Base-by-base conservation (phyloP, 2,329 filamentous ascomycete genomes). In the Apiospora hydei region DNA sequence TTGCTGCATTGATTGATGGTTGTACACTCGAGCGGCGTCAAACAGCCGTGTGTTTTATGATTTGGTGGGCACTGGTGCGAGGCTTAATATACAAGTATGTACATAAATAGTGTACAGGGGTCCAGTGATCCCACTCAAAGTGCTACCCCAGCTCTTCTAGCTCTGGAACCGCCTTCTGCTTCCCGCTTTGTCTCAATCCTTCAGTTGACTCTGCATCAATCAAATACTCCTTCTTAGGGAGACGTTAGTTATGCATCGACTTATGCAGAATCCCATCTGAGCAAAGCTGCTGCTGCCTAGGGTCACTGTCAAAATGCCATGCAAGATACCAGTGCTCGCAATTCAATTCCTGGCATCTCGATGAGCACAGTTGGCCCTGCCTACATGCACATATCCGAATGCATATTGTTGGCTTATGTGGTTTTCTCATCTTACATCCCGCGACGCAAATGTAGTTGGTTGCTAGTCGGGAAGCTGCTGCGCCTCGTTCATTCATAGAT, bases 11-110 rank as follows among this genome's bases (percentile, higher is more conserved):
- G 57, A 41, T 41, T 21, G 34, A 64, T n/a, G 34, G 57, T 64
- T 41, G 57, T 64, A 64, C 34, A 7, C 34, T 64, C 10, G 57
- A 38, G 57, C 57, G 53, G 53, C 57, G 57, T 64, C 57, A 64
- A 64, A 64, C 57, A 21, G 18, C 57, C 57, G 57, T 64, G 57
- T 64, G 57, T 64, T 64, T 64, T 64, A 64, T 41, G 34, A n/a
- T 64, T 64, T 64, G 57, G 34, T 41, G 34, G 34, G 34, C n/a
- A n/a, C 30, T 64, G 57, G 57, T 64, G 57, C 34, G 57, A 64
- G 57, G 38, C 57, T 64, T 64, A 64, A 64, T 49, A 64, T 64
- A 64, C 34, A 38, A 3, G 34, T 6, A 38, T 4, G 34, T 38
- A 38, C 57, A 38, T 64, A 64, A 64, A 64, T 64, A 64, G 53